These are phyloP conservation scores for Saturnispora diversa DNA, from an alignment of 805 yeast species.

Conservation along the genomic window DNA sequence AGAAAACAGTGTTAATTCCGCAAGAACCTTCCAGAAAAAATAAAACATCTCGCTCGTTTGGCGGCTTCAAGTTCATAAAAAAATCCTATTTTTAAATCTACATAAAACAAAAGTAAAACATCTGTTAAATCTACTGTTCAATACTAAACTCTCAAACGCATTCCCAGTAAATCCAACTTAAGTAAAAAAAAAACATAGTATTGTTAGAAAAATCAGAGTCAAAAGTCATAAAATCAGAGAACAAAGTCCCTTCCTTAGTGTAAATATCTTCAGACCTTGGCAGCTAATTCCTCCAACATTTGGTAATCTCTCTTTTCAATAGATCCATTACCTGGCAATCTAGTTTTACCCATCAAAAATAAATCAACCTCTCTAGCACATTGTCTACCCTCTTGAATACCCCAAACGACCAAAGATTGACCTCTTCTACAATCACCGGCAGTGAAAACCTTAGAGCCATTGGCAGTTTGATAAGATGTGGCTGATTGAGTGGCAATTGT, in stretches of 20 bases:
- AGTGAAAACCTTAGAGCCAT: conserved; percentile 66
- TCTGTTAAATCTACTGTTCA: too few species aligned
- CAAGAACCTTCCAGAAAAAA: not conserved
- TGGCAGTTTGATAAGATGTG: conserved; percentile 56
- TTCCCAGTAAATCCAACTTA: too few species aligned
- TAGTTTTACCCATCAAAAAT: conserved; percentile 66
- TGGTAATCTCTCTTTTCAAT: conserved; percentile 78
- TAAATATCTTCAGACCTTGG: conserved; percentile 34
- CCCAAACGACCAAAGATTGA: conserved; percentile 97
- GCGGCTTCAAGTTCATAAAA: too few species aligned
- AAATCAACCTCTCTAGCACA: conserved; percentile 92
- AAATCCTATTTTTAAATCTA: too few species aligned
- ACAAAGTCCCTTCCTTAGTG: not conserved
- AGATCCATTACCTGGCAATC: conserved; percentile 91
- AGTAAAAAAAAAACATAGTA: not conserved
- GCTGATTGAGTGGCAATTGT: conserved; percentile 61
- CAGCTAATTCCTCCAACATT: conserved; percentile 68
- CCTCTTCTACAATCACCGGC: conserved; percentile 99
- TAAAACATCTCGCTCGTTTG: too few species aligned
- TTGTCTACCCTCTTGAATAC: conserved; percentile 98
- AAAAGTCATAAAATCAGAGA: not conserved
- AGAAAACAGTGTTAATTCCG: not conserved
- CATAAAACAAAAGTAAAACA: too few species aligned
- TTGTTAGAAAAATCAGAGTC: not conserved
- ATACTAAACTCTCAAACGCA: too few species aligned